Conservation (phyloP, 108 stramenopile species). For the Cylindrotheca fusiformis region DNA sequence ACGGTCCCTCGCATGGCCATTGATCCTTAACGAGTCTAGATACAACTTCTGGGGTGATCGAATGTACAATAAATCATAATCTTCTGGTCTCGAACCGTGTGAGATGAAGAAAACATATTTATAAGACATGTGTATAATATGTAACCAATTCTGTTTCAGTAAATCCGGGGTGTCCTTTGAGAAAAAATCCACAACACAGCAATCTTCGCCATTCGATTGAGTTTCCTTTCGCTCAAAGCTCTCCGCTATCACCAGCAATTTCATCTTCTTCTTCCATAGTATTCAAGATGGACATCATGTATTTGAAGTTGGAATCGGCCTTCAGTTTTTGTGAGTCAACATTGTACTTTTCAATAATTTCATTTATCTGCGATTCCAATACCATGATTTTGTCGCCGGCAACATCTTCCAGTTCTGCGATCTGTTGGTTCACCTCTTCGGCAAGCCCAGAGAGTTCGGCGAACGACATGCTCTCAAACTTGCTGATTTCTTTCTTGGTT, state of each 20-base stretch:
- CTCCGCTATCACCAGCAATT: background rate
- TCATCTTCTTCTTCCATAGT: background rate
- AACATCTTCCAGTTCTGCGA: background rate
- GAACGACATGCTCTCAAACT: constrained; percentile 49
- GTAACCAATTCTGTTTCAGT: too few relatives aligned
- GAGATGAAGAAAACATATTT: too few relatives aligned
- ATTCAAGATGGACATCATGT: background rate
- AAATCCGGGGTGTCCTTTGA: too few relatives aligned
- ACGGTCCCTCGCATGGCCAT: background rate
- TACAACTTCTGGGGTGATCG: too few relatives aligned
- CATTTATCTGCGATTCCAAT: background rate
- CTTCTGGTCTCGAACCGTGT: too few relatives aligned
- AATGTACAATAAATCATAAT: too few relatives aligned
- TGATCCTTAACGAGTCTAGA: background rate
- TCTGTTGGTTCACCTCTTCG: constrained; percentile 22
- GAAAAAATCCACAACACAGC: too few relatives aligned
- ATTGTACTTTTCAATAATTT: background rate
- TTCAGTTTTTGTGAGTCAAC: background rate
- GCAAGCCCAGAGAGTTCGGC: constrained; percentile 50
- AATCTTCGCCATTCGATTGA: too few relatives aligned
- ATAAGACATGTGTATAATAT: too few relatives aligned
- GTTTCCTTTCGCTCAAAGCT: too few relatives aligned
- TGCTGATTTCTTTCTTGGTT: constrained; percentile 53
- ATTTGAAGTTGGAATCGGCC: background rate
- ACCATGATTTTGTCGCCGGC: background rate